Evolutionary conservation across 495 filamentous ascomycete genomes (phyloP).

Genomic region (Cetradonia linearis): DNA sequence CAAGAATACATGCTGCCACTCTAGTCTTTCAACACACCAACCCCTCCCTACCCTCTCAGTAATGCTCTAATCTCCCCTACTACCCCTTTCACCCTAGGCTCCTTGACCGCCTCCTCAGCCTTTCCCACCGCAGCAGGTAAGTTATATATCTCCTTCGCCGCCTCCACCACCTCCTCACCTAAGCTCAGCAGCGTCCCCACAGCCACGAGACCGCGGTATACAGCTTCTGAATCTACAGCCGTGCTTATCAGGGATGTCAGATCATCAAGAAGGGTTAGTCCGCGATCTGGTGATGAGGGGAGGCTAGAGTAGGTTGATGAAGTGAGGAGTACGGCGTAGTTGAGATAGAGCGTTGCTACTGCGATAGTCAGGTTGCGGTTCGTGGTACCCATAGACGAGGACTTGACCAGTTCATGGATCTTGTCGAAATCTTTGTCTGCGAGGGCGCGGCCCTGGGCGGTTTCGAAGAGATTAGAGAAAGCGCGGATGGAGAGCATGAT

Average conservation of each 20-base stretch:
- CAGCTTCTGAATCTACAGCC: slow-evolving; percentile 67
- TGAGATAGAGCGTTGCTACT: slow-evolving; percentile 71
- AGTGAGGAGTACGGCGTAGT: slow-evolving; percentile 61
- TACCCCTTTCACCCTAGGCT: slow-evolving; percentile 42
- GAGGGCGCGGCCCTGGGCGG: slow-evolving; percentile 55
- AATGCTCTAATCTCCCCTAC: slow-evolving; percentile 36
- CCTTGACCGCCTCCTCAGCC: slow-evolving; percentile 32
- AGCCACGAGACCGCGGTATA: slow-evolving; percentile 75
- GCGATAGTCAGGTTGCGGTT: slow-evolving; percentile 79
- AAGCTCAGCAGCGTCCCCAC: slow-evolving; percentile 63
- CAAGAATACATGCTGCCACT: neutral
- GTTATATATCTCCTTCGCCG: slow-evolving; percentile 42
- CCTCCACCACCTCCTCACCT: slow-evolving; percentile 39
- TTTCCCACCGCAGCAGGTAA: slow-evolving; percentile 31
- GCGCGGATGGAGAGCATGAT: slow-evolving; percentile 77
- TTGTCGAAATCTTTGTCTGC: slow-evolving; percentile 49
- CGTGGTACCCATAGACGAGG: slow-evolving; percentile 38
- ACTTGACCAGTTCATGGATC: slow-evolving; percentile 42
- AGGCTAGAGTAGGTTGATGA: slow-evolving; percentile 24
- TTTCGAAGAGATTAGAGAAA: slow-evolving; percentile 81
- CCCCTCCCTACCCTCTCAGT: slow-evolving; percentile 18
- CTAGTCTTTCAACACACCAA: neutral
- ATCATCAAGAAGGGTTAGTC: slow-evolving; percentile 50
- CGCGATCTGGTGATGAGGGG: slow-evolving; percentile 44
- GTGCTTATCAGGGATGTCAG: slow-evolving; percentile 49